A percentile compares a stretch with the other conserved stretches of the same genome.
Evolutionary conservation across 78 protist genomes (phyloP).

Genomic region (Diacronema lutheri): DNA sequence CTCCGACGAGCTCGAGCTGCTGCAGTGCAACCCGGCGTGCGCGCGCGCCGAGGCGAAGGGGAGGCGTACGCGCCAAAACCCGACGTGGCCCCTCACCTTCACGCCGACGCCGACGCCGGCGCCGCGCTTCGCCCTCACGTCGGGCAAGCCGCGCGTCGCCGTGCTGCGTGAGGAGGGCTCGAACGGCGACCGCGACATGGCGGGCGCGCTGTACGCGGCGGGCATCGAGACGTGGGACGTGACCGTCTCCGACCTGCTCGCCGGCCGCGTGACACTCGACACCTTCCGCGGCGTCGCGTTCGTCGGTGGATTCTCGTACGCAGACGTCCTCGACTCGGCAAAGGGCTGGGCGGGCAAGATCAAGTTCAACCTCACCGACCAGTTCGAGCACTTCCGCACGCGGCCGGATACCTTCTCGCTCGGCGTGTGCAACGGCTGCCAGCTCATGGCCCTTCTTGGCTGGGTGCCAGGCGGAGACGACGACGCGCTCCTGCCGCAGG

Average conservation of each 20-base stretch:
- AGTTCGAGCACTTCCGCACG: conserved; percentile 64
- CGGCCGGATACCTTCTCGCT: conserved; percentile 86
- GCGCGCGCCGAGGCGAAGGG: conserved; percentile 61
- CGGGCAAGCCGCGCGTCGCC: conserved; percentile 65
- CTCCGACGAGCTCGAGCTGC: conserved; percentile 62
- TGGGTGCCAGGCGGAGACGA: conserved; percentile 61
- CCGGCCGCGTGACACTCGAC: conserved; percentile 46
- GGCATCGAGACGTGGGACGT: conserved; percentile 82
- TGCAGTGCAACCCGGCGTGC: conserved; percentile 71
- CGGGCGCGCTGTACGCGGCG: conserved; percentile 70
- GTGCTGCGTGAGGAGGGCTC: conserved; percentile 87
- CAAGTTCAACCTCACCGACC: conserved; percentile 32
- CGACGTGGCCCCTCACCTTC: conserved; percentile 23
- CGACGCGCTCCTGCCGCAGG: conserved; percentile 16
- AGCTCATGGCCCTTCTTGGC: conserved; percentile 75
- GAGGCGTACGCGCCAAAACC: not conserved
- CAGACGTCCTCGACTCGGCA: conserved; percentile 82
- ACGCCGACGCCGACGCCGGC: conserved; percentile 28
- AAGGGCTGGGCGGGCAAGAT: conserved; percentile 81
- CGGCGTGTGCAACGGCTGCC: conserved; percentile 96
- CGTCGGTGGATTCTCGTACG: conserved; percentile 89
- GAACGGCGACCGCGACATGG: conserved; percentile 91
- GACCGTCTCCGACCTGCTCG: conserved; percentile 60
- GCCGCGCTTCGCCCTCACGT: not conserved
- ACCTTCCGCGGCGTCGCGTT: conserved; percentile 81